Evolutionary conservation across 371 early-diverging fungal species (phyloP).

Genomic region (Mucor mucedo): DNA sequence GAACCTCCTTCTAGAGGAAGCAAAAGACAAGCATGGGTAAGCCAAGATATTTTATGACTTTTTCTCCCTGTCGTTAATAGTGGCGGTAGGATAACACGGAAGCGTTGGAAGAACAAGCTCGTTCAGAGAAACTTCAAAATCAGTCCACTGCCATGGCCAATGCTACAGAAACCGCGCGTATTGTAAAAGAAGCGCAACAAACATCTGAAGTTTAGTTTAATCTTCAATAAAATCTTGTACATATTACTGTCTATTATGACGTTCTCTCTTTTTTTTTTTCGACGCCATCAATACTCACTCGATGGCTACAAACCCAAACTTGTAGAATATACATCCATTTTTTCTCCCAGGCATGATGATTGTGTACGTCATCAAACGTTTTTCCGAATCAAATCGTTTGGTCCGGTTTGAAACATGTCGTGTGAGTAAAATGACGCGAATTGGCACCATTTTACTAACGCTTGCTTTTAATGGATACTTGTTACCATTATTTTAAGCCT

Average conservation of each 20-base stretch:
- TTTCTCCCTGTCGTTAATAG: not conserved
- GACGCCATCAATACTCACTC: too few relatives aligned
- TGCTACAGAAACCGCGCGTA: slow-evolving; percentile 21
- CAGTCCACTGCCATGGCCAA: slow-evolving; percentile 21
- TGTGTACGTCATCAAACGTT: too few relatives aligned
- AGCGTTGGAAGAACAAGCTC: slow-evolving; percentile 27
- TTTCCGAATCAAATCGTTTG: too few relatives aligned
- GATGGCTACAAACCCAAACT: too few relatives aligned
- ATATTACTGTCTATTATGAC: not conserved
- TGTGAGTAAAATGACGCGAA: too few relatives aligned
- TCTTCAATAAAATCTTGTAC: not conserved
- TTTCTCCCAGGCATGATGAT: too few relatives aligned
- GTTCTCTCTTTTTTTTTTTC: too few relatives aligned
- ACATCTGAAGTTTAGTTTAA: slow-evolving; percentile 13
- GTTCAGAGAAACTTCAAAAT: slow-evolving; percentile 25
- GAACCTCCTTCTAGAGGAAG: not conserved
- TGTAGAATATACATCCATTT: too few relatives aligned
- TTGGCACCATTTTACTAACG: too few relatives aligned
- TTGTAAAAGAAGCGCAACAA: slow-evolving; percentile 21
- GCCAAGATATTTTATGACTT: not conserved
- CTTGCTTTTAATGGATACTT: too few relatives aligned
- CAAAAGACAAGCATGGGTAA: slow-evolving; percentile 21
- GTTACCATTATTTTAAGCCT: too few relatives aligned
- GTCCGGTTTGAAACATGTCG: too few relatives aligned
- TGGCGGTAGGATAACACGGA: slow-evolving; percentile 12